Evolutionary conservation across 2,329 filamentous ascomycete species (phyloP).

Genomic region (Penicillium concentricum): DNA sequence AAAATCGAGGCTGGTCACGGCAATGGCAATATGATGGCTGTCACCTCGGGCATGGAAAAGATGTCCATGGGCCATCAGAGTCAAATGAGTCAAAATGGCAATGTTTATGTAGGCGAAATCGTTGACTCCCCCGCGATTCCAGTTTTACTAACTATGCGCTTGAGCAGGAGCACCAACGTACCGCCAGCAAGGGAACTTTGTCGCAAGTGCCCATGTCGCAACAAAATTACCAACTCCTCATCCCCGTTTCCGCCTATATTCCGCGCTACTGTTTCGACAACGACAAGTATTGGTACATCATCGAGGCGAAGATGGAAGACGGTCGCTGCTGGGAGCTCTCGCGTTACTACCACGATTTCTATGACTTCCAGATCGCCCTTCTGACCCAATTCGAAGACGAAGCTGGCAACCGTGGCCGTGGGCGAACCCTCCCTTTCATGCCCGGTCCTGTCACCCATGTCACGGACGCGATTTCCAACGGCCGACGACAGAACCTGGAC

Average conservation of each 20-base stretch:
- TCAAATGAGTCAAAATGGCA: constrained; percentile 52
- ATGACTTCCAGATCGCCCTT: constrained; percentile 95
- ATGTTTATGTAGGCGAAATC: constrained; percentile 48
- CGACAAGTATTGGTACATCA: constrained; percentile 98
- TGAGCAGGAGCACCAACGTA: constrained; percentile 38
- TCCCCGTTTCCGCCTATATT: constrained; percentile 79
- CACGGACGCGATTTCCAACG: constrained; percentile 95
- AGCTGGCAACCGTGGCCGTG: constrained; percentile 79
- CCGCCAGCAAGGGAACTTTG: constrained; percentile 37
- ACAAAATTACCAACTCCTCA: constrained; percentile 58
- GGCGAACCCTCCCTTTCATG: constrained; percentile 91
- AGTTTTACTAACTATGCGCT: neutral
- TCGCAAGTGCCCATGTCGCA: constrained; percentile 35
- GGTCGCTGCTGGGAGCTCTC: constrained; percentile 90
- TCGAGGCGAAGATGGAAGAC: constrained; percentile 87
- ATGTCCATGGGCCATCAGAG: constrained; percentile 68
- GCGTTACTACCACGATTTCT: constrained; percentile 97
- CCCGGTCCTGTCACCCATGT: constrained; percentile 96
- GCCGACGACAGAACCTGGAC: constrained; percentile 86
- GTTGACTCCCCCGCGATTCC: neutral
- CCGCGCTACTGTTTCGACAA: constrained; percentile 94
- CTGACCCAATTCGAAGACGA: constrained; percentile 89
- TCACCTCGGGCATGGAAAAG: constrained; percentile 72
- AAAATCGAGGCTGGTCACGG: constrained; percentile 65
- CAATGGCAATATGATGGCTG: constrained; percentile 47